These are phyloP conservation scores for Allomyces macrogynus DNA, from an alignment of 192 early-diverging fungal species.

Conservation along the genomic window DNA sequence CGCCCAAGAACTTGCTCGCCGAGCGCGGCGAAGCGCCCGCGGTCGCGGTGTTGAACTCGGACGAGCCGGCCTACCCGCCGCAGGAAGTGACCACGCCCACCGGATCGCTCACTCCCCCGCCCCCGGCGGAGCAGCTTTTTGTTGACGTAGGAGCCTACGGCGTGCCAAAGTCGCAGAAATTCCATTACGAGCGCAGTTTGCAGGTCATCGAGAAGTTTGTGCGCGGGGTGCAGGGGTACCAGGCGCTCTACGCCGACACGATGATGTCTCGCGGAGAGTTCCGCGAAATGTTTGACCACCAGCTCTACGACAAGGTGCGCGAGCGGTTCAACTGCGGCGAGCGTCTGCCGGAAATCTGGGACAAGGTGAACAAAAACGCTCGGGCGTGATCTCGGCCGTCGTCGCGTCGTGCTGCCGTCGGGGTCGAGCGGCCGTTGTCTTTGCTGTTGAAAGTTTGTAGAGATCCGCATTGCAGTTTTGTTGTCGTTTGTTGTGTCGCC, in stretches of 20 bases:
- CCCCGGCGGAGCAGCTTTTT: constrained; percentile 10
- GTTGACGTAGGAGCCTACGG: constrained; percentile 21
- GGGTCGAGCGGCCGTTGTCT: too few relatives aligned
- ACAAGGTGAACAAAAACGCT: constrained; percentile 4
- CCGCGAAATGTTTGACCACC: constrained; percentile 20
- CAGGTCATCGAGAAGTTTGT: constrained; percentile 6
- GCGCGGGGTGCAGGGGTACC: neutral
- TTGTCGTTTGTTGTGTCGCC: too few relatives aligned
- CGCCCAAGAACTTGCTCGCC: neutral
- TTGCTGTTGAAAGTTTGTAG: too few relatives aligned
- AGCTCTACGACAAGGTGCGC: constrained; percentile 11
- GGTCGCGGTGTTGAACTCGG: neutral
- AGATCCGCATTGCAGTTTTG: too few relatives aligned
- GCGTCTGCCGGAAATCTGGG: constrained; percentile 4
- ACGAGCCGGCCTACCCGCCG: neutral
- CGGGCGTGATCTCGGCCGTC: too few relatives aligned
- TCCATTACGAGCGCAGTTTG: constrained; percentile 8
- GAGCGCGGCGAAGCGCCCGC: too few relatives aligned
- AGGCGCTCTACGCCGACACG: constrained; percentile 16
- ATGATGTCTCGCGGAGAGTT: constrained; percentile 13
- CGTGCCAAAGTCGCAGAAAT: constrained; percentile 4
- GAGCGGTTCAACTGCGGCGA: constrained; percentile 1
- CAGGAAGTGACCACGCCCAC: constrained; percentile 3
- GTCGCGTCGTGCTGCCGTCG: too few relatives aligned
- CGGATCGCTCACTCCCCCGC: constrained; percentile 12